A percentile compares a stretch with the other conserved stretches of the same genome.
phyloP scores from a whole-genome alignment of 768 basidiomycete species.

The Russula dissimulans region DNA sequence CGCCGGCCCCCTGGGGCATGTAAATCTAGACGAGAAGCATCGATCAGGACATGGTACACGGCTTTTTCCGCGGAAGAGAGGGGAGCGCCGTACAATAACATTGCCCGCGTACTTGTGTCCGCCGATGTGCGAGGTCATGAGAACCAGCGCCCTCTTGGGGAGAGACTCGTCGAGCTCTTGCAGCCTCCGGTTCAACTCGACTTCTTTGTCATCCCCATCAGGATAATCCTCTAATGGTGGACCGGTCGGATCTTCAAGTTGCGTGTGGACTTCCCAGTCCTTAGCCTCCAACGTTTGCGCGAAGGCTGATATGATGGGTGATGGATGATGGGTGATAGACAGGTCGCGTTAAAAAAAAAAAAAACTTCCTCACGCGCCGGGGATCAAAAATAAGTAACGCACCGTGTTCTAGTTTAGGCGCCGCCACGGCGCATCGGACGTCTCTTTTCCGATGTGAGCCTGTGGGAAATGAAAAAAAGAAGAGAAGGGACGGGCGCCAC shows the following conservation, averaged over 20 bases:
- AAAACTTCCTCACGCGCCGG: too few species aligned
- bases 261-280: slow-evolving; percentile 70
- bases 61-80: neutral
- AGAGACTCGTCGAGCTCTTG: slow-evolving; percentile 42
- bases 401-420: slow-evolving; percentile 76
- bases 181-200: slow-evolving; percentile 39
- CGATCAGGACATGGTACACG: neutral
- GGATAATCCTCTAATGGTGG: slow-evolving; percentile 53
- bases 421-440: slow-evolving; percentile 83
- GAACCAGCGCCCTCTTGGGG: slow-evolving; percentile 66
- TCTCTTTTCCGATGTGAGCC: slow-evolving; percentile 92
- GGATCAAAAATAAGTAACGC: neutral
- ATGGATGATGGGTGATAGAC: too few species aligned
- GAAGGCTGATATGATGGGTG: slow-evolving; percentile 39
- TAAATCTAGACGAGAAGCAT: slow-evolving; percentile 49
- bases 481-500: too few species aligned
- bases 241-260: slow-evolving; percentile 51
- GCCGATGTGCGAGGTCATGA: slow-evolving; percentile 84
- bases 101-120: slow-evolving; percentile 93
- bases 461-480: slow-evolving; percentile 23
- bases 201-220: slow-evolving; percentile 45
- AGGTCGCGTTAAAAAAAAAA: too few species aligned
- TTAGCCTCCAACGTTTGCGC: slow-evolving; percentile 50
- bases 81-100: slow-evolving; percentile 56
- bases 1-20: slow-evolving; percentile 72